Evolutionary conservation across 2,329 filamentous ascomycete genomes (phyloP).

Genomic region (Penicillium oxalicum): DNA sequence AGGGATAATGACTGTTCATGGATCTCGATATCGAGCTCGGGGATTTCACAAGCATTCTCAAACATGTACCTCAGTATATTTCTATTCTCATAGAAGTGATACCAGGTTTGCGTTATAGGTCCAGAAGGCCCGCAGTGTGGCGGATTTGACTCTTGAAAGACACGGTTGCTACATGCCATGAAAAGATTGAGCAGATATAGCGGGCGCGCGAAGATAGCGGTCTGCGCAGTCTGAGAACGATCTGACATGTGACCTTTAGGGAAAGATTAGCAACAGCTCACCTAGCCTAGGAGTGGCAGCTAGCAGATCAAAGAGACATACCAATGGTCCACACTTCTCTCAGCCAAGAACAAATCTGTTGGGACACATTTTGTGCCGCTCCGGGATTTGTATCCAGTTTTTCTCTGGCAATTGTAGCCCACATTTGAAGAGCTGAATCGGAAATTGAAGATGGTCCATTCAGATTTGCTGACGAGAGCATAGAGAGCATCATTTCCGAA

Average conservation of each 20-base stretch:
- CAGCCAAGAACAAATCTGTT: conserved; percentile 73
- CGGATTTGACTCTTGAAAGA: conserved; percentile 21
- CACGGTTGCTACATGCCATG: conserved; percentile 60
- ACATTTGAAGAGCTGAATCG: conserved; percentile 72
- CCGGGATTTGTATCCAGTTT: conserved; percentile 64
- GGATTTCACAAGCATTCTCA: conserved; percentile 24
- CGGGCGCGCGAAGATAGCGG: conserved; percentile 59
- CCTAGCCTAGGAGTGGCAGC: background rate
- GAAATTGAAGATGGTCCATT: conserved; percentile 72
- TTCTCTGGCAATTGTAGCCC: conserved; percentile 62
- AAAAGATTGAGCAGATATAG: conserved; percentile 63
- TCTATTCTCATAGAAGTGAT: conserved; percentile 35
- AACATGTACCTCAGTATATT: conserved; percentile 48
- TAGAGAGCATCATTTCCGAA: conserved; percentile 63
- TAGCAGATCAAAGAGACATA: conserved; percentile 39
- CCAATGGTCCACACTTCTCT: conserved; percentile 76
- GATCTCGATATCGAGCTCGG: conserved; percentile 23
- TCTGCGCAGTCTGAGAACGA: conserved; percentile 57
- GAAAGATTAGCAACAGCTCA: conserved; percentile 5
- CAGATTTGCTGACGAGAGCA: conserved; percentile 70
- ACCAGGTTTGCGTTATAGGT: conserved; percentile 35
- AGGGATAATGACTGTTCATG: conserved; percentile 17
- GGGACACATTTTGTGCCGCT: conserved; percentile 60
- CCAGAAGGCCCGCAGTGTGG: conserved; percentile 24
- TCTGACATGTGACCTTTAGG: conserved; percentile 53